phyloP scores from a whole-genome alignment of 305 asterid species.

The Fraxinus dipetala region DNA sequence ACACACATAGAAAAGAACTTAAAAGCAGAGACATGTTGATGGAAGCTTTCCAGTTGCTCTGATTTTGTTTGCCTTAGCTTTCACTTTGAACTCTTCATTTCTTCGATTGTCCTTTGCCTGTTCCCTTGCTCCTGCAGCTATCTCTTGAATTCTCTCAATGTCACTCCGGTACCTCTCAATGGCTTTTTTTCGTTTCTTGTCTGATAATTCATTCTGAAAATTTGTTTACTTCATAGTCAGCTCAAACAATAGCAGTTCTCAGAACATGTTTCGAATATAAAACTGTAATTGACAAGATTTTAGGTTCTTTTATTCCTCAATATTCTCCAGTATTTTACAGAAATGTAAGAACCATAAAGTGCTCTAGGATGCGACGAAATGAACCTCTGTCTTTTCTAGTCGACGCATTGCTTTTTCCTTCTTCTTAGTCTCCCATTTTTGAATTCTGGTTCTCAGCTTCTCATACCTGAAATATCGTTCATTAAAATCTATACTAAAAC shows the following conservation, averaged over 20 bases:
- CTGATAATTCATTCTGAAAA: slow-evolving; percentile 63
- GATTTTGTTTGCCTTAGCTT: slow-evolving; percentile 67
- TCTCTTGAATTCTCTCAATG: slow-evolving; percentile 45
- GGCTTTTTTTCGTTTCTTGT: slow-evolving; percentile 56
- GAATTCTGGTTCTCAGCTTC: slow-evolving; percentile 48
- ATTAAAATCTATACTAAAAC: not conserved
- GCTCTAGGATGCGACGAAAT: slow-evolving; percentile 7
- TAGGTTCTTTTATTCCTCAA: not conserved
- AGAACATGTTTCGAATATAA: not conserved
- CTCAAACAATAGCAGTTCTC: not conserved
- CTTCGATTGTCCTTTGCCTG: slow-evolving; percentile 59
- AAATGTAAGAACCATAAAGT: not conserved
- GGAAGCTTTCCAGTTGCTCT: slow-evolving; percentile 83
- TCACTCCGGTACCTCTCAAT: slow-evolving; percentile 34
- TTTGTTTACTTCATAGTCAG: slow-evolving; percentile 19
- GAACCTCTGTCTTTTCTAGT: slow-evolving; percentile 59
- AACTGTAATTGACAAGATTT: not conserved
- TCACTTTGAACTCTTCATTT: slow-evolving; percentile 65
- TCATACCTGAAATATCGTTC: slow-evolving; percentile 52
- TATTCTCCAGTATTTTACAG: not conserved
- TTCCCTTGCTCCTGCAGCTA: slow-evolving; percentile 60
- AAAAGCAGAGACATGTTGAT: slow-evolving; percentile 65
- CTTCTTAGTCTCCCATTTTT: slow-evolving; percentile 68
- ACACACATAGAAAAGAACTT: slow-evolving; percentile 10
- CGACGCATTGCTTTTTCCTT: slow-evolving; percentile 50